Evolutionary conservation across 2,329 filamentous ascomycete genomes (phyloP).

Genomic region (Calycina herbarum): DNA sequence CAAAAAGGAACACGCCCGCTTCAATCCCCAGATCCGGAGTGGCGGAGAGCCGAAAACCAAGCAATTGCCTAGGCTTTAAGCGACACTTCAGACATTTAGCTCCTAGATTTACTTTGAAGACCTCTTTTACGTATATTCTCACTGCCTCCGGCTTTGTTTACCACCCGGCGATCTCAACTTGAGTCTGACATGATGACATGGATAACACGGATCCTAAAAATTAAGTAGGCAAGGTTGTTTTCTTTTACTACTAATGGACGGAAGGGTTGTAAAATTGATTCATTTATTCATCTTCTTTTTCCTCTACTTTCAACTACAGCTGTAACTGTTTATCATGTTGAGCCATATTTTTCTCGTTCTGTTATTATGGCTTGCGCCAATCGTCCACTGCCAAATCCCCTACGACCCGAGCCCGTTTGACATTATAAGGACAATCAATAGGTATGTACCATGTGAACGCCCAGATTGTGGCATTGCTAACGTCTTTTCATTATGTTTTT

Average conservation of each 20-base stretch:
- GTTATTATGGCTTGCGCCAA: background rate
- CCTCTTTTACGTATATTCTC: too few species aligned
- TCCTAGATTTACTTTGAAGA: background rate
- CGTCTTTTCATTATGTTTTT: background rate
- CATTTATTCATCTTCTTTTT: background rate
- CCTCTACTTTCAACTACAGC: background rate
- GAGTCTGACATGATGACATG: background rate
- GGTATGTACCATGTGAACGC: background rate
- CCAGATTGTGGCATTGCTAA: background rate
- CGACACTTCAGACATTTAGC: background rate
- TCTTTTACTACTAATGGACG: background rate
- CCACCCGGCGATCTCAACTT: background rate
- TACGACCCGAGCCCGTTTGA: background rate
- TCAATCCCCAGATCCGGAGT: background rate
- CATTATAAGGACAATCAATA: background rate
- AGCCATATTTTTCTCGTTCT: background rate
- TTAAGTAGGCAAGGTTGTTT: background rate
- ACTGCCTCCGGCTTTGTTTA: background rate
- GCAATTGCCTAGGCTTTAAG: background rate
- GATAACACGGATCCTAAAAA: background rate
- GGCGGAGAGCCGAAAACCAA: background rate
- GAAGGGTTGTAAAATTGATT: background rate
- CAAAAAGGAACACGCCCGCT: background rate
- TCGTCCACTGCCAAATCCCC: background rate
- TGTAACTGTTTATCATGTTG: background rate